Base-by-base conservation (phyloP, 106 monocot species). In the Alisma plantagoaquatica region DNA sequence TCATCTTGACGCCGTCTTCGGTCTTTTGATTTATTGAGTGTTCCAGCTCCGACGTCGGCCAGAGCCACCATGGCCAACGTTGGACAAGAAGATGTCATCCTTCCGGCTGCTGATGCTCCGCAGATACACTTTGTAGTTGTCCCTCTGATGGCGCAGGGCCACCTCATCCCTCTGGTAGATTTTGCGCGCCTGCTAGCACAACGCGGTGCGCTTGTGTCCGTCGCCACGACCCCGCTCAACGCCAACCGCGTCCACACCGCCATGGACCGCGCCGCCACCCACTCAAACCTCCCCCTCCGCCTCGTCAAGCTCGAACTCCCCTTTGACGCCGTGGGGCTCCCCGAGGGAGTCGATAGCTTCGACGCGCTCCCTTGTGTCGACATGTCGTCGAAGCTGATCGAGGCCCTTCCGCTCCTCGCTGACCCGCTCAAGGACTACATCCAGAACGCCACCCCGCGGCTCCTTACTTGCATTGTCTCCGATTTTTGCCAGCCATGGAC, bases 111-210 rank as follows among this genome's bases (percentile, higher is more conserved):
- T n/a, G n/a, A n/a, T n/a, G n/a, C n/a, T n/a, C n/a, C n/a, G n/a
- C n/a, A 62, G 21, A 30, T 31, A 18, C 77, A 77, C 59, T 73
- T 82, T 31, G 27, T 82, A 23, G 25, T 82, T 8, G 49, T 79
- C 10, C 84, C 78, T 21, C 30, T 79, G 29, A 26, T 75, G 26
- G 68, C 84, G n/a, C 75, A 63, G 29, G 79, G 79, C 51, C 84
- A 79, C 60, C 60, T 66, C 29, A 79, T 84, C 51, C 84, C 79
- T 55, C 60, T 76, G 72, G 22, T 73, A 5, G 84, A 79, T 61
- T 26, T 79, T 6, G 79, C 71, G 2, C 46, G 67, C 3, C 61
- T 75, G n/a, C 65, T 79, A 26, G 72, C 79, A 16, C 23, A 28
- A 11, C 68, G 71, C 5, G 72, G 75, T 10, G 75, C 53, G 12